Conservation (phyloP, 78 protist genomes). For the Polysphondylium violaceum region DNA sequence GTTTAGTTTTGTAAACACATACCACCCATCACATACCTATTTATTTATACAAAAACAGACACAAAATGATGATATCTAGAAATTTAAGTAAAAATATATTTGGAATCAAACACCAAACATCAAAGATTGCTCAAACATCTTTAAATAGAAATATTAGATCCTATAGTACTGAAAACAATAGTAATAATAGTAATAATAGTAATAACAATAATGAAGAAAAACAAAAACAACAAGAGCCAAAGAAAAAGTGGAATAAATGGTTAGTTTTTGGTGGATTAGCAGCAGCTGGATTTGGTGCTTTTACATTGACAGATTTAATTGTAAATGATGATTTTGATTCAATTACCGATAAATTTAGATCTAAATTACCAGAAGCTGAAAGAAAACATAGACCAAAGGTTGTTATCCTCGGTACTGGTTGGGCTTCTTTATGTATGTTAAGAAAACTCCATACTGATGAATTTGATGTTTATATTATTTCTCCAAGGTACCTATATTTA, state of each 20-base stretch:
- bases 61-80: too few relatives aligned
- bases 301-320: conserved; percentile 2
- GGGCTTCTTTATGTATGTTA: conserved; percentile 70
- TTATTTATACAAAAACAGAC: too few relatives aligned
- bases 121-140: too few relatives aligned
- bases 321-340: conserved; percentile 62
- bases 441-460: conserved; percentile 49
- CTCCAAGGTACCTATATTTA: conserved; percentile 33
- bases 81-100: too few relatives aligned
- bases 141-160: too few relatives aligned
- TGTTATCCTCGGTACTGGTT: conserved; percentile 73
- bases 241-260: conserved; percentile 15
- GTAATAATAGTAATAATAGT: too few relatives aligned
- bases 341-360: conserved; percentile 42
- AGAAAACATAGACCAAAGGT: conserved; percentile 50
- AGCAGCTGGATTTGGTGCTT: not conserved
- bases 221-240: too few relatives aligned
- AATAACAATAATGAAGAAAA: too few relatives aligned
- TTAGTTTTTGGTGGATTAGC: conserved; percentile 29
- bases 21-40: too few relatives aligned
- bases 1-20: too few relatives aligned
- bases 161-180: too few relatives aligned
- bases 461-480: conserved; percentile 58
- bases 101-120: too few relatives aligned
- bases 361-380: conserved; percentile 33